Percentiles rank a stretch among this genome's conserved stretches.
Conservation (phyloP, 2,329 filamentous ascomycete genomes). For the Hymenoscyphus fructigenus region DNA sequence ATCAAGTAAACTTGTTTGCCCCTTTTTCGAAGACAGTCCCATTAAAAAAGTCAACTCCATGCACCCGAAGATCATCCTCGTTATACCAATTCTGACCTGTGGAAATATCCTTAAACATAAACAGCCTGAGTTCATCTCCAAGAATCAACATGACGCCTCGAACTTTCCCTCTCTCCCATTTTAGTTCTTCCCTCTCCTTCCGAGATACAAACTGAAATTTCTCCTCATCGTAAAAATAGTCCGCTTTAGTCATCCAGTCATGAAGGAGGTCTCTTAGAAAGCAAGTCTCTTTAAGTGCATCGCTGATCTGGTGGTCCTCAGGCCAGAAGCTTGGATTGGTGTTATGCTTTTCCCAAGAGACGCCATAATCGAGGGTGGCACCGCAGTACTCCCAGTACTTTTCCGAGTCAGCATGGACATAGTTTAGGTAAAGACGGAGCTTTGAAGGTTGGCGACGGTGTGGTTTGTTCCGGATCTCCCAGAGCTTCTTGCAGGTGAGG, state of each 20-base stretch:
- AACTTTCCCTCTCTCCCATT: not conserved
- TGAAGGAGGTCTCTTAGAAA: not conserved
- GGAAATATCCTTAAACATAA: too few species aligned
- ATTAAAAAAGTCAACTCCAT: not conserved
- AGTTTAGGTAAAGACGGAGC: not conserved
- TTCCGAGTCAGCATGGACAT: not conserved
- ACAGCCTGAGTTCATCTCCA: not conserved
- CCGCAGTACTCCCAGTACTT: not conserved
- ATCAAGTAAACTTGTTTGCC: too few species aligned
- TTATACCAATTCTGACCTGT: too few species aligned
- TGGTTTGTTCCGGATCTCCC: not conserved
- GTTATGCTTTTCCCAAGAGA: not conserved
- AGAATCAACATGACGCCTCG: not conserved
- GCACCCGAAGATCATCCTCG: not conserved
- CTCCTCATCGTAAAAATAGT: not conserved
- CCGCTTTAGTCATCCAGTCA: not conserved
- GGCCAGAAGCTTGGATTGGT: not conserved
- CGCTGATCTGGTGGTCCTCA: not conserved
- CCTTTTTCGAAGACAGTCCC: too few species aligned
- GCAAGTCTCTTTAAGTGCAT: not conserved
- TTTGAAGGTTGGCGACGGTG: not conserved
- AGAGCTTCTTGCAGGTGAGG: not conserved
- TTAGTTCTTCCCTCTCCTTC: not conserved
- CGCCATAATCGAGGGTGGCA: not conserved
- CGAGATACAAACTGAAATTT: not conserved